Percentiles rank a stretch among this genome's conserved stretches.
Evolutionary conservation across 352 stramenopile species (phyloP).

Genomic region (Phytophthora vignae): DNA sequence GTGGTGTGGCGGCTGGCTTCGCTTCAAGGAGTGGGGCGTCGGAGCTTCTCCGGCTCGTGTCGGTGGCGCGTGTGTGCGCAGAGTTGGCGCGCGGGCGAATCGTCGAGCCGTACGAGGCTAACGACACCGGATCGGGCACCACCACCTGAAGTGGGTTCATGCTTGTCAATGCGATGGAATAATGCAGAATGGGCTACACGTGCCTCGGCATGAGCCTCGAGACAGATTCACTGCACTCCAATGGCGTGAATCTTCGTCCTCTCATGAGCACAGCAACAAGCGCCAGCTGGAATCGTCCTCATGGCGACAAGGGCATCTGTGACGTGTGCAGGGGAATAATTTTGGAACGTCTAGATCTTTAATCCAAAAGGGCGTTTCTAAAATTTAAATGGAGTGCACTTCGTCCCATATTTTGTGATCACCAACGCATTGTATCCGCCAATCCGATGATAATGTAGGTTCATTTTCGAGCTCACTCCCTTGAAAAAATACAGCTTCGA

Average conservation of each 20-base stretch:
- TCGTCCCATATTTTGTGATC: too few species aligned
- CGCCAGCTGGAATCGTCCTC: slow-evolving; percentile 19
- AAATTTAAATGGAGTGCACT: too few species aligned
- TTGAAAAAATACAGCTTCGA: slow-evolving; percentile 23
- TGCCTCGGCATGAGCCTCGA: background rate
- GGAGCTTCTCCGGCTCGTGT: slow-evolving; percentile 4
- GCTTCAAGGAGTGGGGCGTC: slow-evolving; percentile 9
- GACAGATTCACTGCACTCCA: background rate
- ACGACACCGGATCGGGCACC: background rate
- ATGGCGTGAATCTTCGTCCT: slow-evolving; percentile 30
- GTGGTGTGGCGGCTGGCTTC: slow-evolving; percentile 9
- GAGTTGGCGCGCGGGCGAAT: slow-evolving; percentile 28
- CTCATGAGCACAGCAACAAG: slow-evolving; percentile 7
- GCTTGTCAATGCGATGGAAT: background rate
- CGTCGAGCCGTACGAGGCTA: slow-evolving; percentile 24
- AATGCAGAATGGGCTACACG: slow-evolving; percentile 7
- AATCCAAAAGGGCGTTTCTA: too few species aligned
- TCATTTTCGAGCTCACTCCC: background rate
- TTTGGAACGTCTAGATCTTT: too few species aligned
- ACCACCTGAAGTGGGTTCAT: slow-evolving; percentile 26
- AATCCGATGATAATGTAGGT: background rate
- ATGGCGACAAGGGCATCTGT: background rate
- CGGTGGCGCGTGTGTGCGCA: slow-evolving; percentile 19
- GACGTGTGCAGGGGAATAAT: slow-evolving; percentile 12
- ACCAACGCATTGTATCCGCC: too few species aligned